Percentiles rank a stretch among this genome's conserved stretches.
phyloP scores from a whole-genome alignment of 257 asterid genomes.

The Marsdenia floribunda region DNA sequence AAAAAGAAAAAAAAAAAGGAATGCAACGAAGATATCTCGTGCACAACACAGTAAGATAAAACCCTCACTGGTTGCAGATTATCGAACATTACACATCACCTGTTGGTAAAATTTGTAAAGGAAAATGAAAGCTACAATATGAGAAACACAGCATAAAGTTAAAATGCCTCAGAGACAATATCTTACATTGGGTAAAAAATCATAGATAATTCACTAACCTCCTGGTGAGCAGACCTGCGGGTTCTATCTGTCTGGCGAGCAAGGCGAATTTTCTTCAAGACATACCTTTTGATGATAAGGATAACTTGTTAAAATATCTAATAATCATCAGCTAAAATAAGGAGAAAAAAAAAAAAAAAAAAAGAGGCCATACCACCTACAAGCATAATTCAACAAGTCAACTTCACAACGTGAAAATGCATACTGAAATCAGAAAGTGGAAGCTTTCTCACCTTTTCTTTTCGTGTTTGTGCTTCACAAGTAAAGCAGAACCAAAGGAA shows the following conservation, averaged over 20 bases:
- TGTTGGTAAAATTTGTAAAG: background rate
- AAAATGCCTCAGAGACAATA: background rate
- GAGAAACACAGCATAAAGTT: background rate
- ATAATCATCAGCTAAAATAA: background rate
- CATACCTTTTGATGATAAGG: slow-evolving; percentile 57
- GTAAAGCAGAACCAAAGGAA: slow-evolving; percentile 92
- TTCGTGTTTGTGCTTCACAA: slow-evolving; percentile 91
- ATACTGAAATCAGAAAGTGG: background rate
- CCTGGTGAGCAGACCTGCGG: slow-evolving; percentile 97
- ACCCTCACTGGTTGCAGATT: background rate
- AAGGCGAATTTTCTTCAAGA: slow-evolving; percentile 92
- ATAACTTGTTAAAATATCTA: slow-evolving; percentile 8
- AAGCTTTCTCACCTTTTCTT: slow-evolving; percentile 67
- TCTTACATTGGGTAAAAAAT: background rate
- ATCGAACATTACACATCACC: background rate
- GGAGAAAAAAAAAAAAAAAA: too few relatives aligned
- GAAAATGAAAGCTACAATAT: background rate
- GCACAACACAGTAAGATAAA: background rate
- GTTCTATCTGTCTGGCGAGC: slow-evolving; percentile 98
- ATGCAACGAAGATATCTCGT: background rate
- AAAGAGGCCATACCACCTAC: background rate
- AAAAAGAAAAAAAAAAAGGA: too few relatives aligned
- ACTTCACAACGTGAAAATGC: background rate
- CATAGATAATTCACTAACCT: slow-evolving; percentile 40
- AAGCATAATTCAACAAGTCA: background rate